Base-by-base conservation (phyloP, 805 yeast genomes). In the Ogataea nitratoaversa region DNA sequence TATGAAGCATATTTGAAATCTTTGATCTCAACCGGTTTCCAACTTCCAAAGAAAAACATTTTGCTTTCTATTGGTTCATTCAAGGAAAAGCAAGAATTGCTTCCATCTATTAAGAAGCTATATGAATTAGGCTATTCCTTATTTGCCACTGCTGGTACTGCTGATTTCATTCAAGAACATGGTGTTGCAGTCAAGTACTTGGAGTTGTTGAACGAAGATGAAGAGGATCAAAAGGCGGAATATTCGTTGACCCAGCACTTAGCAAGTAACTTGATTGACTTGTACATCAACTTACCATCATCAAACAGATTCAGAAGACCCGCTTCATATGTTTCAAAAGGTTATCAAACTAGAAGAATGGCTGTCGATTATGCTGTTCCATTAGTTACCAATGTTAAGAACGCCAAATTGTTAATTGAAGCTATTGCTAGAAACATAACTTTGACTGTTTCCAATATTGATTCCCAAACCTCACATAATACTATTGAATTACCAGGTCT, bases 311-410 rank as follows among this genome's bases (percentile, higher is more conserved):
- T 87, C 81, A 85, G 99, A 65, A 87, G 99, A 68, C 99, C 99
- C 46, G 97, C 99, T 41, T 84, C 91, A 47, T 93, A 93, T 70
- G 88, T 93, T 75, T 87, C 96, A 22, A 89, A 86, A 71, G 99
- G 99, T 64, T 93, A 93, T 76, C 82, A 79, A 66, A 87, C 98
- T 34, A 95, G 99, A 76, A 93, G 99, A 74, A 86, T 93, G 98
- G 99, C 99, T 53, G 97, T 93, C 51, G 99, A 93, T 68, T 95
- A 86, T 65, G 90, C 97, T 38, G 89, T 93, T 61, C 99, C 99
- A 37, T 75, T 93, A 63, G 96, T 93, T 37, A 93, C 99, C 50
- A 93, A 93, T 61, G 98, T 93, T 52, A 93, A 93, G 70, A 83
- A 90, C 73, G 99, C 99, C 47, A 93, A 93, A 69, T 72, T 93